A percentile compares a stretch with the other conserved stretches of the same genome.
phyloP scores from a whole-genome alignment of 768 basidiomycete genomes.

The Pleurotus platypus region DNA sequence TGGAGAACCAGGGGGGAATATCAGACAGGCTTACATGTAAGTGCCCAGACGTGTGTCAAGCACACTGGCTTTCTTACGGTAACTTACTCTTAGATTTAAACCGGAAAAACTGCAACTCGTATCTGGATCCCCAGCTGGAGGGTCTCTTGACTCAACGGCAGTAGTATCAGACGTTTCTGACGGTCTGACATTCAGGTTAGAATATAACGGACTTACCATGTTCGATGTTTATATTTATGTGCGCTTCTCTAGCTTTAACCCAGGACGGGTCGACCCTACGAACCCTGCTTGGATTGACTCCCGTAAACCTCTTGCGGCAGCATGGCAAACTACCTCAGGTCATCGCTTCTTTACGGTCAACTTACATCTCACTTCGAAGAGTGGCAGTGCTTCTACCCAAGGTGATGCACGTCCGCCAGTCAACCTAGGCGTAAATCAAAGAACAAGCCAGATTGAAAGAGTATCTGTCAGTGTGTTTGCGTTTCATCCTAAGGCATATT shows the following conservation, averaged over 20 bases:
- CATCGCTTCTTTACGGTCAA: slow-evolving; percentile 54
- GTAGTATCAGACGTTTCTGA: slow-evolving; percentile 18
- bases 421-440: slow-evolving; percentile 44
- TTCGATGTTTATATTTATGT: neutral
- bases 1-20: slow-evolving; percentile 61
- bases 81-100: slow-evolving; percentile 30
- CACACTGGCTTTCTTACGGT: neutral
- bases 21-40: slow-evolving; percentile 54
- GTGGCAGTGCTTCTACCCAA: slow-evolving; percentile 48
- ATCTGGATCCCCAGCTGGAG: slow-evolving; percentile 41
- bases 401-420: slow-evolving; percentile 59
- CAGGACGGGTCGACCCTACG: slow-evolving; percentile 57
- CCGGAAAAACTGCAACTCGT: slow-evolving; percentile 46
- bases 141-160: slow-evolving; percentile 40
- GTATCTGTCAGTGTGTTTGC: slow-evolving; percentile 39
- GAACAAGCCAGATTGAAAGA: slow-evolving; percentile 45
- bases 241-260: slow-evolving; percentile 46
- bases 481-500: neutral
- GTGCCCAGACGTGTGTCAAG: slow-evolving; percentile 10
- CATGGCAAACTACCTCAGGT: slow-evolving; percentile 46
- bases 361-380: slow-evolving; percentile 57
- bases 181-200: slow-evolving; percentile 39
- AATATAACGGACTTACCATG: neutral
- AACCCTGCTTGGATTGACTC: slow-evolving; percentile 52
- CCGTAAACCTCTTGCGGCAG: slow-evolving; percentile 58